These are phyloP conservation scores for Leersia perrieri DNA, from an alignment of 176 grass and related monocot species.

Conservation along the genomic window DNA sequence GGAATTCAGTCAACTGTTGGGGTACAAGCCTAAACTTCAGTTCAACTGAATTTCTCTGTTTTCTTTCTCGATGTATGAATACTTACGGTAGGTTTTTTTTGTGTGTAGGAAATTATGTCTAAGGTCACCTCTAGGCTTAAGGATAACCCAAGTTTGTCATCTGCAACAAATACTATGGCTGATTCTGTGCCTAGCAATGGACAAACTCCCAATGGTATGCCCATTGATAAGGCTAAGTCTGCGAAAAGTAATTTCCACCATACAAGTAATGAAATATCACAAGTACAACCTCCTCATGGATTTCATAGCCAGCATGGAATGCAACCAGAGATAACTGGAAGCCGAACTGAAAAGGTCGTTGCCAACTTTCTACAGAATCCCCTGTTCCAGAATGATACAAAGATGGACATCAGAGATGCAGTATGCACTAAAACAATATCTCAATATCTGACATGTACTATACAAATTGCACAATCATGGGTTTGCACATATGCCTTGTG, in stretches of 20 bases:
- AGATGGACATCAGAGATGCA: conserved; percentile 33
- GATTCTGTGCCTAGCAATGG: conserved; percentile 45
- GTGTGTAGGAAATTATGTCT: conserved; percentile 62
- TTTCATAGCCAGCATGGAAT: conserved; percentile 29
- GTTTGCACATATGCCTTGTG: background rate
- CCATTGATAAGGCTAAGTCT: conserved; percentile 40
- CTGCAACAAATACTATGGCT: conserved; percentile 27
- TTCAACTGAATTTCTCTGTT: background rate
- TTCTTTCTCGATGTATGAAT: conserved; percentile 16
- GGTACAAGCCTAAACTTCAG: conserved; percentile 38
- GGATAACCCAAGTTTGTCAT: conserved; percentile 31
- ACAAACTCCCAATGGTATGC: conserved; percentile 23
- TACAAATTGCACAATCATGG: background rate
- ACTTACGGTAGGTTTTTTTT: conserved; percentile 23
- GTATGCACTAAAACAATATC: conserved; percentile 34
- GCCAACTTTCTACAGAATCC: conserved; percentile 69
- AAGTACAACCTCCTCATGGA: conserved; percentile 23
- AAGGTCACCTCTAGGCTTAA: conserved; percentile 60
- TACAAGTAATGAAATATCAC: conserved; percentile 30
- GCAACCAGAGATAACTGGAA: conserved; percentile 29
- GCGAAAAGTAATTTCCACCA: conserved; percentile 24
- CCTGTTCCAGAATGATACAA: conserved; percentile 53
- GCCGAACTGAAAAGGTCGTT: conserved; percentile 72
- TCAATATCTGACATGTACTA: background rate
- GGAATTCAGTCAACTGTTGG: conserved; percentile 67